Percentiles rank a stretch among this genome's conserved stretches.
Evolutionary conservation across 495 filamentous ascomycete species (phyloP).

Genomic region (Hypoxylon trugodes): DNA sequence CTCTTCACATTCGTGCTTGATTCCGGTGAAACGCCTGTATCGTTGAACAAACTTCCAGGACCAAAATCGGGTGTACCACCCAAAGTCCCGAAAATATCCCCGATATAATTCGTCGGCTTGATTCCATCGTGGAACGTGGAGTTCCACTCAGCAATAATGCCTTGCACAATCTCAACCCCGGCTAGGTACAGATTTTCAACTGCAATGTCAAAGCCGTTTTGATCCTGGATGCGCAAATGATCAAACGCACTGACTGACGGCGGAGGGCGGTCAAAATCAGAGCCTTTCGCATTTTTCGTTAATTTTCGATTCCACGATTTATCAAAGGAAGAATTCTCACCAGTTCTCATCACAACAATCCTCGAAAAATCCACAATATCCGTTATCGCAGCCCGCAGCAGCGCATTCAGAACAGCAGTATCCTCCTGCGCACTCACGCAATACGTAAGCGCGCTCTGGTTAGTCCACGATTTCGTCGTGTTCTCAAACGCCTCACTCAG

Average conservation of each 20-base stretch:
- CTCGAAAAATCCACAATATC: slow-evolving; percentile 71
- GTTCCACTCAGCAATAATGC: slow-evolving; percentile 70
- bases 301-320: background rate
- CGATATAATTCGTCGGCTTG: slow-evolving; percentile 72
- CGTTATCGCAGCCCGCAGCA: slow-evolving; percentile 65
- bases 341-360: slow-evolving; percentile 76
- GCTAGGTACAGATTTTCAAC: slow-evolving; percentile 73
- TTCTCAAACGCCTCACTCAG: slow-evolving; percentile 72
- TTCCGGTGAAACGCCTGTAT: slow-evolving; percentile 12
- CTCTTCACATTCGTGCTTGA: slow-evolving; percentile 6
- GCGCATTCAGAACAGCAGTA: slow-evolving; percentile 73
- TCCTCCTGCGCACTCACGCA: slow-evolving; percentile 80
- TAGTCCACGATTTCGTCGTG: slow-evolving; percentile 69
- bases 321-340: slow-evolving; percentile 16
- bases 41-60: slow-evolving; percentile 53
- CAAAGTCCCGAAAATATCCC: slow-evolving; percentile 74
- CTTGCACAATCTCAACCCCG: slow-evolving; percentile 71
- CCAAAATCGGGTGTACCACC: slow-evolving; percentile 75
- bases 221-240: slow-evolving; percentile 66
- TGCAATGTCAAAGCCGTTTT: slow-evolving; percentile 66
- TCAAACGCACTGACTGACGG: slow-evolving; percentile 60
- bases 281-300: slow-evolving; percentile 49
- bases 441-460: slow-evolving; percentile 69
- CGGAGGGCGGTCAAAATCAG: slow-evolving; percentile 76
- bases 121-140: slow-evolving; percentile 65